Conservation (phyloP, 495 filamentous ascomycete species). For the Daldinia decipiens region DNA sequence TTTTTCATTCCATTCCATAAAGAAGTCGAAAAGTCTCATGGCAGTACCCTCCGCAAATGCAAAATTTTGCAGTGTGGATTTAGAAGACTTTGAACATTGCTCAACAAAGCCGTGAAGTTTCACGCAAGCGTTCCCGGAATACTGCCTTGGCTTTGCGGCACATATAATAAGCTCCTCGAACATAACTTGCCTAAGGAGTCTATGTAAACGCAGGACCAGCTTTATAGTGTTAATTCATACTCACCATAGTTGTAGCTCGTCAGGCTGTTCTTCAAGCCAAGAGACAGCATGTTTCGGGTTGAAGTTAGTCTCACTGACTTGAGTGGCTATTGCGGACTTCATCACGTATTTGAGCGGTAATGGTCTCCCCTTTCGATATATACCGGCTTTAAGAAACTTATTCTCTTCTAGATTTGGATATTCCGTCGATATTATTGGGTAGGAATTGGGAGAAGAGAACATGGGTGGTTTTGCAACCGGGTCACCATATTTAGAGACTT, state of each 20-base stretch:
- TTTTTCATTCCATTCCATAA: conserved; percentile 77
- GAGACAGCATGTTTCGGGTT: conserved; percentile 48
- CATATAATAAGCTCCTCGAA: conserved; percentile 55
- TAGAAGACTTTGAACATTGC: conserved; percentile 60
- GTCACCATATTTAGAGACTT: conserved; percentile 5
- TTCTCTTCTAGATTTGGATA: conserved; percentile 17
- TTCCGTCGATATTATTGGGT: conserved; percentile 16
- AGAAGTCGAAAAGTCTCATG: conserved; percentile 71
- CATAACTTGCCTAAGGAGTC: conserved; percentile 27
- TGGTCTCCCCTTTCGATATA: conserved; percentile 18
- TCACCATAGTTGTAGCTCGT: conserved; percentile 44
- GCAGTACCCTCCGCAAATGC: conserved; percentile 65
- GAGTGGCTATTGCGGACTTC: conserved; percentile 33
- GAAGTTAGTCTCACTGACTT: conserved; percentile 40
- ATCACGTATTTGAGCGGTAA: conserved; percentile 7
- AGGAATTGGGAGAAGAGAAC: neutral
- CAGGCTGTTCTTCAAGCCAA: conserved; percentile 52
- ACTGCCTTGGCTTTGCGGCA: conserved; percentile 58
- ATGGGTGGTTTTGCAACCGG: conserved; percentile 4
- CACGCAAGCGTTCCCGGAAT: conserved; percentile 58
- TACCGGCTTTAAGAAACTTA: neutral
- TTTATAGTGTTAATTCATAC: conserved; percentile 9
- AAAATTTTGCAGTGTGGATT: conserved; percentile 51
- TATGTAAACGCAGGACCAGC: conserved; percentile 10
- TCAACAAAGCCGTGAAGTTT: conserved; percentile 66